These are phyloP conservation scores for Backusella morwellensis DNA, from an alignment of 192 early-diverging fungal genomes.

Conservation along the genomic window DNA sequence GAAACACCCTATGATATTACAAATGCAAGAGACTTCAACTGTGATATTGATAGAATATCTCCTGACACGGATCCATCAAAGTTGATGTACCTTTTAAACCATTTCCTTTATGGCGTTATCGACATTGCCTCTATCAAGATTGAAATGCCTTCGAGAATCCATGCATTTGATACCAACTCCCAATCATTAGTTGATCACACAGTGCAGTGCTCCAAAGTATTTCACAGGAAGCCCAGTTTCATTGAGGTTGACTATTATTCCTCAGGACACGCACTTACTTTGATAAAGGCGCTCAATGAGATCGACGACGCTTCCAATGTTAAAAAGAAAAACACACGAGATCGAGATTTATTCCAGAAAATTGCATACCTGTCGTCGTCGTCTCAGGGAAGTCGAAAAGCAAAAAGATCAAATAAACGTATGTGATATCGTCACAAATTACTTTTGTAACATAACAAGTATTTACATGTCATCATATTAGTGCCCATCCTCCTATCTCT, in stretches of 20 bases:
- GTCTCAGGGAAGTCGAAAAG: background rate
- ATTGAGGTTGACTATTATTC: constrained; percentile 72
- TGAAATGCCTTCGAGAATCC: constrained; percentile 44
- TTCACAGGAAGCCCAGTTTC: constrained; percentile 58
- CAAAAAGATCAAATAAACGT: background rate
- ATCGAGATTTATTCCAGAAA: background rate
- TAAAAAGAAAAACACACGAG: background rate
- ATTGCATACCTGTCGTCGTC: background rate
- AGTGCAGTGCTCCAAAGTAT: constrained; percentile 42
- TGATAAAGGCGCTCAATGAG: constrained; percentile 53
- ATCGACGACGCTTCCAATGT: constrained; percentile 5
- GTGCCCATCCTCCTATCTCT: background rate
- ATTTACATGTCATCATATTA: background rate
- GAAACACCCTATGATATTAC: constrained; percentile 64
- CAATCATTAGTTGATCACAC: constrained; percentile 50
- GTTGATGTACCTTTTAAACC: constrained; percentile 66
- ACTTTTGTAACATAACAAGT: background rate
- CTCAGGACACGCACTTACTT: constrained; percentile 44
- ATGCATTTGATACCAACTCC: constrained; percentile 50
- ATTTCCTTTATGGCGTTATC: constrained; percentile 58
- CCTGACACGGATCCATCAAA: constrained; percentile 4
- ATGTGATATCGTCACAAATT: background rate
- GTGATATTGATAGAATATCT: constrained; percentile 53
- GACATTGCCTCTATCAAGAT: constrained; percentile 23
- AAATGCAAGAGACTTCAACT: constrained; percentile 40